These are phyloP conservation scores for Lentinula guzmanii DNA, from an alignment of 768 basidiomycete genomes.

Conservation along the genomic window DNA sequence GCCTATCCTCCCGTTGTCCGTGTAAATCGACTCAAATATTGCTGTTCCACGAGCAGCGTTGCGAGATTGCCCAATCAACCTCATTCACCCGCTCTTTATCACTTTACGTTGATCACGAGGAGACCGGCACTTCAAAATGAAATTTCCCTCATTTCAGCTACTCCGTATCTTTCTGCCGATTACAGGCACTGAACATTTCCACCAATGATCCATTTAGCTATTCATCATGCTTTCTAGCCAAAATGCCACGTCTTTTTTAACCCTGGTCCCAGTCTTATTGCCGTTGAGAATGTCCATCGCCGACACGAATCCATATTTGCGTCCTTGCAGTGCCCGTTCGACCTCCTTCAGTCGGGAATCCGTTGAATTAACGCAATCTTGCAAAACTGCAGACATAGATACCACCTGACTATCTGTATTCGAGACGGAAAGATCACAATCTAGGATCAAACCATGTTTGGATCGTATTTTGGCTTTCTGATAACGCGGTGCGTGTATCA, in stretches of 20 bases:
- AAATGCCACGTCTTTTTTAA: not conserved
- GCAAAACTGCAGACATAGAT: conserved; percentile 20
- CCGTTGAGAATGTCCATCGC: not conserved
- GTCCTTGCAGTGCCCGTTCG: not conserved
- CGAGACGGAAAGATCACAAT: conserved; percentile 23
- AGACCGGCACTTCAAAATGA: too few species aligned
- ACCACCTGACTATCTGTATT: not conserved
- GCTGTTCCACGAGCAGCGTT: too few species aligned
- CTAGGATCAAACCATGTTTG: conserved; percentile 60
- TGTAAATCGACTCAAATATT: too few species aligned
- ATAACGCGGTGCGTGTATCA: not conserved
- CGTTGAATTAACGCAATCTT: not conserved
- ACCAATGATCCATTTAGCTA: not conserved
- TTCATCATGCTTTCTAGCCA: not conserved
- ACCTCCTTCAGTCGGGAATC: not conserved
- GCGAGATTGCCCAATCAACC: too few species aligned
- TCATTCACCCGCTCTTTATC: too few species aligned
- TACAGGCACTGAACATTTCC: too few species aligned
- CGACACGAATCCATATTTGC: not conserved
- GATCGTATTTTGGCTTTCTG: conserved; percentile 48
- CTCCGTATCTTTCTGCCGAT: too few species aligned
- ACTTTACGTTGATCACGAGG: too few species aligned
- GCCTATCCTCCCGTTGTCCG: too few species aligned
- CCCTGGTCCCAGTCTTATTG: not conserved
- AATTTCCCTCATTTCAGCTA: too few species aligned